phyloP scores from a whole-genome alignment of 768 basidiomycete species.

The Harrya chromipes region DNA sequence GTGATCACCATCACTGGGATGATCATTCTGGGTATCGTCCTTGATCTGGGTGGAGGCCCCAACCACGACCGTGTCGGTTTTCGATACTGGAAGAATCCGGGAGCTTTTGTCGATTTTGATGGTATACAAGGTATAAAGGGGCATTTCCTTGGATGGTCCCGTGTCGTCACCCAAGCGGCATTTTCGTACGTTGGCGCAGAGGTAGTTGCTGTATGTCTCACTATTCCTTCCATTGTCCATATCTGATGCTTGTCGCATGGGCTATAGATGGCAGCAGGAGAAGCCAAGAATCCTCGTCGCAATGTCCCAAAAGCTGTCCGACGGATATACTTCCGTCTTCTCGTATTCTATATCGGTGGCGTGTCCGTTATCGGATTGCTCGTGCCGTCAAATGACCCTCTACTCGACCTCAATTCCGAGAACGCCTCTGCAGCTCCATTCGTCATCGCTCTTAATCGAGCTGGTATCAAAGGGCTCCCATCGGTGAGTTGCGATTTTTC shows the following conservation, averaged over 20 bases:
- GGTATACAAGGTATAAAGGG: conserved; percentile 41
- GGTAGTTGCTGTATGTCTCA: conserved; percentile 32
- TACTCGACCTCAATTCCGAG: conserved; percentile 33
- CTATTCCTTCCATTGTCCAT: neutral
- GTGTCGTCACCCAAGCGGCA: conserved; percentile 52
- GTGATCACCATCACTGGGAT: conserved; percentile 43
- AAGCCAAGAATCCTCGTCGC: conserved; percentile 46
- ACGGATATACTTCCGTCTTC: conserved; percentile 43
- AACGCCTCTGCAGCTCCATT: conserved; percentile 48
- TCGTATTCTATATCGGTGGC: conserved; percentile 33
- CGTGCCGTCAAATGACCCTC: conserved; percentile 41
- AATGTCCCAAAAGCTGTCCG: conserved; percentile 35
- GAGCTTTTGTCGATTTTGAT: conserved; percentile 48
- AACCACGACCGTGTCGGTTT: conserved; percentile 47
- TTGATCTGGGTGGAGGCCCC: conserved; percentile 52
- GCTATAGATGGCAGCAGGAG: conserved; percentile 36
- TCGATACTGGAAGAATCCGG: conserved; percentile 48
- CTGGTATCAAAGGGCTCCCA: conserved; percentile 53
- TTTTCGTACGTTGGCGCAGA: conserved; percentile 59
- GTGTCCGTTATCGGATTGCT: conserved; percentile 44
- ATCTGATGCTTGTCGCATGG: neutral
- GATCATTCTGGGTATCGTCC: conserved; percentile 42
- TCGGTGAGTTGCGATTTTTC: conserved; percentile 26
- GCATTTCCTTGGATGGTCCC: conserved; percentile 46
- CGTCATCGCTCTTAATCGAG: conserved; percentile 47